Conservation (phyloP, 257 asterid genomes). For the Ehretia macrophylla region DNA sequence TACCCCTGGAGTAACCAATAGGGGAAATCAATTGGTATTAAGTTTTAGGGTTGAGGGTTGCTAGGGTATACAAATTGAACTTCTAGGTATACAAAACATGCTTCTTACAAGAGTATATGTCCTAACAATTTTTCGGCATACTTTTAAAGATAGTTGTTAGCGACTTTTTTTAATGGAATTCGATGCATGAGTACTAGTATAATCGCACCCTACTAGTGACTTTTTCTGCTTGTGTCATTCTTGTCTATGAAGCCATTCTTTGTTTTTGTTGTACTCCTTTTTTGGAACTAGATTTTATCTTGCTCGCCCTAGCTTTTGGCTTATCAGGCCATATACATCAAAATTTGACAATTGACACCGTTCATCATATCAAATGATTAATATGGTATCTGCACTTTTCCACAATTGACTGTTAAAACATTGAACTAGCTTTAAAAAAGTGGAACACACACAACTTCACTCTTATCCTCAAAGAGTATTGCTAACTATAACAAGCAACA, state of each 20-base stretch:
- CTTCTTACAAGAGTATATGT: too few relatives aligned
- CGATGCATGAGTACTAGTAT: too few relatives aligned
- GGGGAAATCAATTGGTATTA: too few relatives aligned
- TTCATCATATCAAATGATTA: background rate
- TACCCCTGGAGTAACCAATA: too few relatives aligned
- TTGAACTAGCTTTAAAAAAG: background rate
- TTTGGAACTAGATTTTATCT: background rate
- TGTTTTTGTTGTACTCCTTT: background rate
- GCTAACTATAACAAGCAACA: too few relatives aligned
- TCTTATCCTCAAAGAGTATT: too few relatives aligned
- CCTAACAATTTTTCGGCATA: background rate
- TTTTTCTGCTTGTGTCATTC: background rate
- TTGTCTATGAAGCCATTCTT: background rate
- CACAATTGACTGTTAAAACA: background rate
- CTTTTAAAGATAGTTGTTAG: background rate
- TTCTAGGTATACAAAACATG: too few relatives aligned
- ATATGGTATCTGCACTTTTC: background rate
- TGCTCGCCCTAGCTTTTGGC: background rate
- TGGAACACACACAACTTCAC: background rate
- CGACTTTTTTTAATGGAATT: too few relatives aligned
- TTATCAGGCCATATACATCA: background rate
- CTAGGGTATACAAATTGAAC: too few relatives aligned
- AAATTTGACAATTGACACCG: background rate
- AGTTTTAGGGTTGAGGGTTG: too few relatives aligned
- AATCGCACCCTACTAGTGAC: too few relatives aligned